Conservation (phyloP, 2,329 filamentous ascomycete genomes). For the Exophiala sp. region DNA sequence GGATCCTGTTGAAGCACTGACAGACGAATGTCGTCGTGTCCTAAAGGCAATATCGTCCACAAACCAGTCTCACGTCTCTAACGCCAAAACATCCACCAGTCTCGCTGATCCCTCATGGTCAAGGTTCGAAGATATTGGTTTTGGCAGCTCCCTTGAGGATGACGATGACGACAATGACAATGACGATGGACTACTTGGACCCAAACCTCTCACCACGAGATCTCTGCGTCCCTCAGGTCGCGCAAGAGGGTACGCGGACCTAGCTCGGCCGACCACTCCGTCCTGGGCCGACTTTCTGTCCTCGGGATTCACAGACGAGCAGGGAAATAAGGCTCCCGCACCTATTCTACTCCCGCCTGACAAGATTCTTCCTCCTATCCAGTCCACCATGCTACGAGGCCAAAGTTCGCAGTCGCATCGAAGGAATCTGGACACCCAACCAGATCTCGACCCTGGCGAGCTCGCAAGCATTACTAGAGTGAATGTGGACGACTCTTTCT, state of each 20-base stretch:
- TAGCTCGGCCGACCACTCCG: conserved; percentile 82
- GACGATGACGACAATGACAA: conserved; percentile 64
- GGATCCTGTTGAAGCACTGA: conserved; percentile 79
- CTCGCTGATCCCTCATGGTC: conserved; percentile 89
- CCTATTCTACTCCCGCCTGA: conserved; percentile 82
- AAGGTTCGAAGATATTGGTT: conserved; percentile 90
- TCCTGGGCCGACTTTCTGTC: conserved; percentile 98
- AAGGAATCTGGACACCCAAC: conserved; percentile 62
- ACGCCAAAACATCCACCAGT: conserved; percentile 63
- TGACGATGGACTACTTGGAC: conserved; percentile 47
- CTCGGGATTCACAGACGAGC: conserved; percentile 78
- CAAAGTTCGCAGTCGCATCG: conserved; percentile 81
- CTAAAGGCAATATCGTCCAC: conserved; percentile 79
- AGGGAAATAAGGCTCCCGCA: conserved; percentile 55
- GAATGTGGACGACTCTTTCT: conserved; percentile 90
- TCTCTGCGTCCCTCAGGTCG: conserved; percentile 10
- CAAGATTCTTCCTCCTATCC: conserved; percentile 81
- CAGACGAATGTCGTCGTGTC: conserved; percentile 89
- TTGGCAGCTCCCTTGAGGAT: conserved; percentile 68
- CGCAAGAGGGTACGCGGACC: conserved; percentile 41
- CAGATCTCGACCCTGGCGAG: conserved; percentile 77
- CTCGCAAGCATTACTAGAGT: conserved; percentile 83
- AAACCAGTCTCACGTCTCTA: conserved; percentile 75
- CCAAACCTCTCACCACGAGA: conserved; percentile 28
- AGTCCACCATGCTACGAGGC: conserved; percentile 59